Evolutionary conservation across 2,329 filamentous ascomycete genomes (phyloP), one percentile per base, ranked within the genome.

Genomic region (Neopestalotiopsis clavispora): DNA sequence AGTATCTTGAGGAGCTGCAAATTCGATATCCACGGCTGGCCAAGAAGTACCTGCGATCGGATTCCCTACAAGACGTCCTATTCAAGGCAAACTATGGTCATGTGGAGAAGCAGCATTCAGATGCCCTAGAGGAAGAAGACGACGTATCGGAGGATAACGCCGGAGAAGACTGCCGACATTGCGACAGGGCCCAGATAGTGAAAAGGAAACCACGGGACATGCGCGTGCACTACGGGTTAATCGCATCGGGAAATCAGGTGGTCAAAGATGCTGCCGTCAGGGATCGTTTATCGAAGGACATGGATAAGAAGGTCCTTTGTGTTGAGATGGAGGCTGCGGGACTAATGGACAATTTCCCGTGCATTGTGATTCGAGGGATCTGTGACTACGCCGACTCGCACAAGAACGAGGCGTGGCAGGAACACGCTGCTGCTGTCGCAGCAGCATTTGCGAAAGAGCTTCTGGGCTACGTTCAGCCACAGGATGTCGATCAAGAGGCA

Each of bases 191-290:
- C 23, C 2, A 23, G 2, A 23, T 23, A 23, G 2, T 23, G 2
- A 23, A 23, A 23, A 23, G 23, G 23, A 23, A 23, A 2, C 1
- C 23, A 23, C 23, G 23, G 23, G 23, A 23, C 2, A 23, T 23
- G 23, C 23, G 23, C 23, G 23, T 81, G 3, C 78, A 81, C 66
- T 79, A 79, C 40, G 81, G 80, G 0, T 40, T 77, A 0, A 80
- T 82, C 66, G 80, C 78, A 0, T 80, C 76, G 0, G 77, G 56
- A 0, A 78, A 80, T 62, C 68, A 69, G 17, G 1, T 80, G n/a
- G 77, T 81, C 68, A 76, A 77, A 34, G 63, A 79, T 59, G 77
- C 73, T 0, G 0, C 10, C 1, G 6, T 70, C 3, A 70, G 80
- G 1, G 77, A 81, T 67, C 66, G 58, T 28, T 64, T 79, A 3